Conservation (phyloP, 2,329 filamentous ascomycete genomes). For the Sodiomyces alkalinus region DNA sequence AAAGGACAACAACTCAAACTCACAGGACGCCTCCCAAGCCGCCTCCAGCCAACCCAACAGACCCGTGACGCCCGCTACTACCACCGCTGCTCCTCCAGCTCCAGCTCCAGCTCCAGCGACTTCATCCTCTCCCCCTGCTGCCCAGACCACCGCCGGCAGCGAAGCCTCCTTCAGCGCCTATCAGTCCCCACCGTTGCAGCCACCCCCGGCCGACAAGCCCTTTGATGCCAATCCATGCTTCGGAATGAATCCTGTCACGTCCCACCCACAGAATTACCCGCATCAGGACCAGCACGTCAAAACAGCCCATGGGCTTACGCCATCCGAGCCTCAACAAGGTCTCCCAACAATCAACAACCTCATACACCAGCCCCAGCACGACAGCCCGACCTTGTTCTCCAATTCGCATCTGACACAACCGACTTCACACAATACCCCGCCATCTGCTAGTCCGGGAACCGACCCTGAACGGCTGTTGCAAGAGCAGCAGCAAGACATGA, state of each 20-base stretch:
- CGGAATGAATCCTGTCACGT: slow-evolving; percentile 17
- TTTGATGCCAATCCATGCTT: slow-evolving; percentile 11
- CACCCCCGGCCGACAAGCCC: too few species aligned
- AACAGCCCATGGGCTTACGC: slow-evolving; percentile 13
- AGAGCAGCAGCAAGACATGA: slow-evolving; percentile 18
- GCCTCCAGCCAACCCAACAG: slow-evolving; percentile 48
- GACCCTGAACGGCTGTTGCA: slow-evolving; percentile 20
- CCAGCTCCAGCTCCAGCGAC: slow-evolving; percentile 3
- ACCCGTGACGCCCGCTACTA: slow-evolving; percentile 46
- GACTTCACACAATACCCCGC: slow-evolving; percentile 10
- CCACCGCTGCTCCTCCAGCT: slow-evolving; percentile 19
- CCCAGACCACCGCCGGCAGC: slow-evolving; percentile 9
- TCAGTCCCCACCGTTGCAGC: too few species aligned
- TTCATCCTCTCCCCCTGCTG: slow-evolving; percentile 6
- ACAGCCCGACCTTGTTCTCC: slow-evolving; percentile 12
- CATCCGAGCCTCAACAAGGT: slow-evolving; percentile 42
- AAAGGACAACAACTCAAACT: slow-evolving; percentile 69
- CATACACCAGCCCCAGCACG: slow-evolving; percentile 50
- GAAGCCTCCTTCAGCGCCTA: too few species aligned
- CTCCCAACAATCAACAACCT: slow-evolving; percentile 71
- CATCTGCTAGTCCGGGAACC: slow-evolving; percentile 22
- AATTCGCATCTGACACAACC: slow-evolving; percentile 10
- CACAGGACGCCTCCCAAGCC: slow-evolving; percentile 27
- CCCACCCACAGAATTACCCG: slow-evolving; percentile 13
- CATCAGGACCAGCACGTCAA: too few species aligned